These are phyloP conservation scores for Logfia minima DNA, from an alignment of 129 eudicot genomes.

Conservation along the genomic window DNA sequence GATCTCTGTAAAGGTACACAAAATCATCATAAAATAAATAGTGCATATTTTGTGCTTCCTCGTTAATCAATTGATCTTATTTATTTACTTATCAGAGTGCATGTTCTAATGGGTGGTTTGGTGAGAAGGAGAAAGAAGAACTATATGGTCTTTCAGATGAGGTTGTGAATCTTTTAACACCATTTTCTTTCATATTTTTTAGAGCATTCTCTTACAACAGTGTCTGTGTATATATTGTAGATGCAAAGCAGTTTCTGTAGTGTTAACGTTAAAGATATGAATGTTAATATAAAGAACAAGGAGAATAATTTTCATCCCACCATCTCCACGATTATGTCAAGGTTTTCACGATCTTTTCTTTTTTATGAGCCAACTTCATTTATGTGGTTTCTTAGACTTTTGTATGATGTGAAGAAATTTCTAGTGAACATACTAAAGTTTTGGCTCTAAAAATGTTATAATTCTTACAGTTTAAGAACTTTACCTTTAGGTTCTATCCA, in stretches of 20 bases:
- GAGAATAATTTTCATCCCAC: slow-evolving; percentile 37
- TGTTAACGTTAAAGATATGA: slow-evolving; percentile 39
- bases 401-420: not conserved
- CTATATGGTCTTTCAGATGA: slow-evolving; percentile 59
- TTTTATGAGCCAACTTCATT: not conserved
- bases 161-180: slow-evolving; percentile 40
- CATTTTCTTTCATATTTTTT: slow-evolving; percentile 9
- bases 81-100: slow-evolving; percentile 51
- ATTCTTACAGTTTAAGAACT: not conserved
- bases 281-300: slow-evolving; percentile 46
- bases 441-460: not conserved
- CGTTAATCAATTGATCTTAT: not conserved
- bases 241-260: slow-evolving; percentile 56
- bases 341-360: slow-evolving; percentile 38
- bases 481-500: slow-evolving; percentile 71
- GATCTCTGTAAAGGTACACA: slow-evolving; percentile 81
- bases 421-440: not conserved
- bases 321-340: slow-evolving; percentile 63
- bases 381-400: slow-evolving; percentile 13
- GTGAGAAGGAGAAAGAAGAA: slow-evolving; percentile 54
- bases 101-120: slow-evolving; percentile 74
- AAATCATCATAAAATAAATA: too few species aligned
- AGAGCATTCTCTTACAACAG: slow-evolving; percentile 8
- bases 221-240: slow-evolving; percentile 35
- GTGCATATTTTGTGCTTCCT: not conserved